Evolutionary conservation across 192 early-diverging fungal species (phyloP).

Genomic region (Podila epicladia): DNA sequence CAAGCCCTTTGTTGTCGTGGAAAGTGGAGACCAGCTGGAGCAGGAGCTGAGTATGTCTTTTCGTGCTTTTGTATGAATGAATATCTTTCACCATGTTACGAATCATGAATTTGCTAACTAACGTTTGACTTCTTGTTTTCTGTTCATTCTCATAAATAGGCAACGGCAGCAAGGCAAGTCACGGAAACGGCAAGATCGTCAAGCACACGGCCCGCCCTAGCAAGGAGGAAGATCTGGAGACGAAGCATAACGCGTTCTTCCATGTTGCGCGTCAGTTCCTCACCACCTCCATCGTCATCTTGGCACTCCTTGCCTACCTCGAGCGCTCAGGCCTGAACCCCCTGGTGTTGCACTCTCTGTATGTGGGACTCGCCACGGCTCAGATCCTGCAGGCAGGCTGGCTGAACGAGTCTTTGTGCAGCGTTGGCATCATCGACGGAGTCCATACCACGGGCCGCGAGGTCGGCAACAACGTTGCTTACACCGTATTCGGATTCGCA

Average conservation of each 20-base stretch:
- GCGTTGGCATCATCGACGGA: slow-evolving; percentile 32
- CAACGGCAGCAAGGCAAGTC: not conserved
- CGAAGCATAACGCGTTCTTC: slow-evolving; percentile 19
- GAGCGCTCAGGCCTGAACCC: slow-evolving; percentile 23
- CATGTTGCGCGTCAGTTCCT: slow-evolving; percentile 30
- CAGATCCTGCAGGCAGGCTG: slow-evolving; percentile 29
- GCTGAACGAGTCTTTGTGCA: slow-evolving; percentile 10
- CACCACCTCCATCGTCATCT: slow-evolving; percentile 14
- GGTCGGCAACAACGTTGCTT: slow-evolving; percentile 27
- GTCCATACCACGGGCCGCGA: slow-evolving; percentile 31
- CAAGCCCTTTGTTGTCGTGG: slow-evolving; percentile 21
- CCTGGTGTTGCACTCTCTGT: slow-evolving; percentile 23
- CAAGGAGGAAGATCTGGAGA: slow-evolving; percentile 15
- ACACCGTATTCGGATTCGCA: slow-evolving; percentile 15
- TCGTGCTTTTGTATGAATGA: not conserved
- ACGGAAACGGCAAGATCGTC: slow-evolving; percentile 13
- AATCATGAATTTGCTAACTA: not conserved
- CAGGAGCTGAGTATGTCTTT: not conserved
- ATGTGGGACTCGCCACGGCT: slow-evolving; percentile 13
- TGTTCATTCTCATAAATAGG: not conserved
- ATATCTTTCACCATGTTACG: not conserved
- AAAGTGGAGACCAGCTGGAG: not conserved
- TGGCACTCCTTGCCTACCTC: slow-evolving; percentile 24
- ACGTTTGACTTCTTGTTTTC: not conserved
- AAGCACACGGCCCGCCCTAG: slow-evolving; percentile 21